These are phyloP conservation scores for Grammothele lineata DNA, from an alignment of 768 basidiomycete species.

Conservation along the genomic window DNA sequence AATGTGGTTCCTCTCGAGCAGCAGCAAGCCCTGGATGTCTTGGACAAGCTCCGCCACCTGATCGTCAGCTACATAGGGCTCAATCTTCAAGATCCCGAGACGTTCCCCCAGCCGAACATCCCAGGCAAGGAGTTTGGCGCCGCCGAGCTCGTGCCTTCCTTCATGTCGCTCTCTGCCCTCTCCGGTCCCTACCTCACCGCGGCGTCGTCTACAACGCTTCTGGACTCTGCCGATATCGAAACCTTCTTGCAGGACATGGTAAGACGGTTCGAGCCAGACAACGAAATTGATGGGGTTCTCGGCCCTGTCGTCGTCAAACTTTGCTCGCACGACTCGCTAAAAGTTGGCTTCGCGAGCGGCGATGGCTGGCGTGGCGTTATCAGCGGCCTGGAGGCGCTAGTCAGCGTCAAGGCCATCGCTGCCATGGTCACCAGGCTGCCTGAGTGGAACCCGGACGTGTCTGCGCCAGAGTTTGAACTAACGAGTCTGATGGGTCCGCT, in stretches of 20 bases:
- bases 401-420: constrained; percentile 81
- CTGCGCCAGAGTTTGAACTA: constrained; percentile 58
- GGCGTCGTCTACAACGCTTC: constrained; percentile 40
- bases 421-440: constrained; percentile 71
- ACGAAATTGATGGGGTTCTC: constrained; percentile 76
- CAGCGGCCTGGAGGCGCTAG: constrained; percentile 74
- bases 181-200: constrained; percentile 59
- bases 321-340: constrained; percentile 61
- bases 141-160: constrained; percentile 74
- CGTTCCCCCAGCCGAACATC: constrained; percentile 83
- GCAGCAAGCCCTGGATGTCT: constrained; percentile 52
- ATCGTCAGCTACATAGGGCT: constrained; percentile 88
- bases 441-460: constrained; percentile 69
- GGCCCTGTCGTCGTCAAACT: constrained; percentile 63
- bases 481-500: constrained; percentile 79
- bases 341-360: constrained; percentile 67
- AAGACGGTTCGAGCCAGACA: constrained; percentile 72
- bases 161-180: constrained; percentile 69
- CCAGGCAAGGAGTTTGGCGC: constrained; percentile 70
- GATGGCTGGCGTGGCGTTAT: constrained; percentile 88
- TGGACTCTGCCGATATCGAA: constrained; percentile 67
- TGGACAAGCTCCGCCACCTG: constrained; percentile 78
- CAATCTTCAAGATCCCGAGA: constrained; percentile 84
- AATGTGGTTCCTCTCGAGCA: constrained; percentile 59
- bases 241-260: constrained; percentile 83